A percentile compares a stretch with the other conserved stretches of the same genome.
phyloP scores from a whole-genome alignment of 1,284 basidiomycete genomes.

The Caloboletus firmus region DNA sequence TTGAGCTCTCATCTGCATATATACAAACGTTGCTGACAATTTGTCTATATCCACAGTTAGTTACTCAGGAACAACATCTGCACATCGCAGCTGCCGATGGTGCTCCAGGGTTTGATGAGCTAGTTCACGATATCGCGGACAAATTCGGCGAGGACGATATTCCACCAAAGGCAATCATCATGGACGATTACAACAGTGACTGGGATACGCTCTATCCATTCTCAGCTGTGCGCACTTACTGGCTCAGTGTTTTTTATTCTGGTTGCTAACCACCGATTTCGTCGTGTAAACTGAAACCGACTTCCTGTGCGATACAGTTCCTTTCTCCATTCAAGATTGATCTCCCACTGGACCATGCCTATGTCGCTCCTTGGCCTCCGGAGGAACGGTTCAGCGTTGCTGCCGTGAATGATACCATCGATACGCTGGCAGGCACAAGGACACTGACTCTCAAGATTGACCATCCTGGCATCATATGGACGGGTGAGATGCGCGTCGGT shows the following conservation, averaged over 20 bases:
- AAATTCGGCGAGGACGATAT: slow-evolving; percentile 53
- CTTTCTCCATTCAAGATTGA: slow-evolving; percentile 76
- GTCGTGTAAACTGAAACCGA: not conserved
- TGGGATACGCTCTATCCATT: slow-evolving; percentile 92
- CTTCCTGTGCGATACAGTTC: slow-evolving; percentile 48
- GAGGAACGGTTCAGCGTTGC: slow-evolving; percentile 56
- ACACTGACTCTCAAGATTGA: slow-evolving; percentile 70
- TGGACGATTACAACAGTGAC: slow-evolving; percentile 72
- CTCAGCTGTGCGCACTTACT: slow-evolving; percentile 54
- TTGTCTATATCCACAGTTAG: slow-evolving; percentile 50
- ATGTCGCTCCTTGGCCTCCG: slow-evolving; percentile 52
- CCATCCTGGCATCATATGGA: slow-evolving; percentile 90
- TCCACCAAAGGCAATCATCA: slow-evolving; percentile 48
- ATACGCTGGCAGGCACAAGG: slow-evolving; percentile 63
- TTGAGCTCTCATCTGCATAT: not conserved
- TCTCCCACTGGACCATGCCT: slow-evolving; percentile 51
- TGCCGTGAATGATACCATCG: slow-evolving; percentile 60
- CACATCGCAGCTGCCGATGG: slow-evolving; percentile 86
- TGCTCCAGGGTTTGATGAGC: slow-evolving; percentile 68
- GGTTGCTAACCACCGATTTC: slow-evolving; percentile 4
- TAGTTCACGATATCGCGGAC: slow-evolving; percentile 63
- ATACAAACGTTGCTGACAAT: not conserved
- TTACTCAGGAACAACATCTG: slow-evolving; percentile 69
- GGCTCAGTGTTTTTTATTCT: not conserved
- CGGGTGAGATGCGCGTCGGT: slow-evolving; percentile 47